These are phyloP conservation scores for Capronia americana DNA, from an alignment of 2,329 filamentous ascomycete genomes.

Conservation along the genomic window DNA sequence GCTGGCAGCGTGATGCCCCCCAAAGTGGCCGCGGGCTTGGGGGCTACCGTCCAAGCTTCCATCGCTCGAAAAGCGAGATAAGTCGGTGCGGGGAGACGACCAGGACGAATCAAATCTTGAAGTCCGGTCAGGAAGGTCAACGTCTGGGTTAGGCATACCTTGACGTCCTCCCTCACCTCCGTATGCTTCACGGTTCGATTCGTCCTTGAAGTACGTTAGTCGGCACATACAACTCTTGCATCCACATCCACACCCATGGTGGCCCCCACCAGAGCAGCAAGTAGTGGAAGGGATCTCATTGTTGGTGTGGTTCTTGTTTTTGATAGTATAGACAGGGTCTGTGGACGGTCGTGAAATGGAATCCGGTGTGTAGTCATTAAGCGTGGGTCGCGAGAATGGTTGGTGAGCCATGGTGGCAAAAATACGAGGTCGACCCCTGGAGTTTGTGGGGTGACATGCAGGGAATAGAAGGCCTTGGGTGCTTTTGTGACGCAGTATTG, in stretches of 20 bases:
- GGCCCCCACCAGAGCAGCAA: conserved; percentile 16
- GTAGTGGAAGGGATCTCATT: conserved; percentile 1
- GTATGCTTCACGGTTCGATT: conserved; percentile 20
- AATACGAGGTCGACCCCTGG: conserved; percentile 24
- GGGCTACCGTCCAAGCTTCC: conserved; percentile 26
- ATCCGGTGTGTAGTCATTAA: conserved; percentile 7
- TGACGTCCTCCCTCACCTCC: conserved; percentile 16
- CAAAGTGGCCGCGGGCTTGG: conserved; percentile 17
- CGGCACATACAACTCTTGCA: conserved; percentile 24
- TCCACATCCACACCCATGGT: conserved; percentile 26
- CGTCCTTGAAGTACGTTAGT: conserved; percentile 16
- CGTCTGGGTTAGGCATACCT: conserved; percentile 14
- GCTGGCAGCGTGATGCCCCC: background rate
- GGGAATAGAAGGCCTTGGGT: conserved; percentile 1
- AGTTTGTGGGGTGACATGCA: conserved; percentile 21
- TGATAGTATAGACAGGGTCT: conserved; percentile 1
- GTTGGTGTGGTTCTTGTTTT: conserved; percentile 9
- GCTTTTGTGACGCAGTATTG: background rate
- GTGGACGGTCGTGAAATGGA: conserved; percentile 10
- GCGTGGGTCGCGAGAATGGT: conserved; percentile 11
- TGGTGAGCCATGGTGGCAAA: conserved; percentile 20
- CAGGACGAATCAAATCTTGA: conserved; percentile 2
- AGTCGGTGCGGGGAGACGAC: conserved; percentile 20
- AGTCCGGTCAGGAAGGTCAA: conserved; percentile 9
- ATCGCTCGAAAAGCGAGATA: conserved; percentile 6